Evolutionary conservation across 2,329 filamentous ascomycete genomes (phyloP).

Genomic region (Aspergillus sclerotialis): DNA sequence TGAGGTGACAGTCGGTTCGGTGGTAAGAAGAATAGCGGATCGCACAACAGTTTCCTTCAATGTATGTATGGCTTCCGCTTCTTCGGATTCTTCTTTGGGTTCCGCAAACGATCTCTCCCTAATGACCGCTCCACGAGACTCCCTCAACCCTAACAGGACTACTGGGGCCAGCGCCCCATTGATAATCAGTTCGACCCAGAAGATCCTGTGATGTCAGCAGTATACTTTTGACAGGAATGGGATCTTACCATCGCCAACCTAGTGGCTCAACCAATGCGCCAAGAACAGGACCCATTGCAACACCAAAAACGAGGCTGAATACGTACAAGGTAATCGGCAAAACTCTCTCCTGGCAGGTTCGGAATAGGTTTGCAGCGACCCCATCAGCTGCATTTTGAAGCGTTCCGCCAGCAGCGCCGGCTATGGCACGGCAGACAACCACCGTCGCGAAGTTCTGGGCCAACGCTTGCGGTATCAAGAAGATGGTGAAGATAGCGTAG

Average conservation of each 20-base stretch:
- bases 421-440: conserved; percentile 1
- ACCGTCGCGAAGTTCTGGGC: conserved; percentile 1
- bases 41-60: conserved; percentile 1
- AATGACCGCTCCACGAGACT: conserved; percentile 1
- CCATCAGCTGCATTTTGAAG: conserved; percentile 2
- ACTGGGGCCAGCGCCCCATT: neutral
- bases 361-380: conserved; percentile 1
- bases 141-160: neutral
- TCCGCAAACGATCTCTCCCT: neutral
- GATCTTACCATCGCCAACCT: conserved; percentile 1
- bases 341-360: conserved; percentile 1
- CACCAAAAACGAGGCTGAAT: conserved; percentile 1
- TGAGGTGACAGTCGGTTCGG: conserved; percentile 1
- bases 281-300: conserved; percentile 1
- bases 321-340: conserved; percentile 1
- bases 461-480: conserved; percentile 1
- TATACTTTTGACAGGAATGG: neutral
- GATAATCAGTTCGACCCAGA: conserved; percentile 3
- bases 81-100: neutral
- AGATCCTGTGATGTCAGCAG: conserved; percentile 1
- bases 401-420: conserved; percentile 1
- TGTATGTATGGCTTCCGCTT: neutral
- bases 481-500: neutral
- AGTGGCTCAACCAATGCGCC: conserved; percentile 1
- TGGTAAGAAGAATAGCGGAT: conserved; percentile 1